phyloP scores from a whole-genome alignment of 2,329 filamentous ascomycete species.

The Colletotrichum gloeosporioides region DNA sequence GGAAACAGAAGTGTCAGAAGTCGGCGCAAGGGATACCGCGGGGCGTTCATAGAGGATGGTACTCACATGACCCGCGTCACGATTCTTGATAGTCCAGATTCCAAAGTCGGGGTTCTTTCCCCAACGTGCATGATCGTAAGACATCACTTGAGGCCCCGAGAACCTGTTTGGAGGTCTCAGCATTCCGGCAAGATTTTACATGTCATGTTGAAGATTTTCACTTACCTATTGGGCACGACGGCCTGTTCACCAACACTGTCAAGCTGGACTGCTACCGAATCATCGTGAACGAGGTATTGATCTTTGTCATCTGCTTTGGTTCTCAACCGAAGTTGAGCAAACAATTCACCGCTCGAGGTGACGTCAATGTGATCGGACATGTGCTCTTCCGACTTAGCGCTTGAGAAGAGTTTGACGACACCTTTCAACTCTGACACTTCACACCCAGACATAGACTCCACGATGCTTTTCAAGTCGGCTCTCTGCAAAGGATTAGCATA shows the following conservation, averaged over 20 bases:
- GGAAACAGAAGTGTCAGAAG: background rate
- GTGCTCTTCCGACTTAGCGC: background rate
- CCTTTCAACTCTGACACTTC: background rate
- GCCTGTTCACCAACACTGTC: background rate
- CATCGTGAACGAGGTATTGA: background rate
- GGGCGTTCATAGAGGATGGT: no score
- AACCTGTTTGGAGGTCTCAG: background rate
- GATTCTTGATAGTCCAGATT: background rate
- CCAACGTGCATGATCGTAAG: background rate
- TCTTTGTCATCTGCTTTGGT: background rate
- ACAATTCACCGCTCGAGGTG: background rate
- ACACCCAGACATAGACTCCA: background rate
- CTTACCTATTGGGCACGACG: background rate
- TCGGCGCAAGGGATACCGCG: no score
- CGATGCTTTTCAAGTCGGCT: background rate
- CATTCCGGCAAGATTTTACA: background rate
- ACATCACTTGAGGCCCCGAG: background rate
- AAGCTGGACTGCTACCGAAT: background rate
- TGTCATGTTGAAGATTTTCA: background rate
- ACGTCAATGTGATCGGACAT: background rate
- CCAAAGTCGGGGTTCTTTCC: background rate
- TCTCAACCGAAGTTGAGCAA: background rate
- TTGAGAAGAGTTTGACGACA: background rate
- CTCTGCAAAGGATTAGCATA: background rate
- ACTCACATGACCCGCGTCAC: background rate